Evolutionary conservation across 2,329 filamentous ascomycete species (phyloP).

Genomic region (Pleochaeta shiraiana): DNA sequence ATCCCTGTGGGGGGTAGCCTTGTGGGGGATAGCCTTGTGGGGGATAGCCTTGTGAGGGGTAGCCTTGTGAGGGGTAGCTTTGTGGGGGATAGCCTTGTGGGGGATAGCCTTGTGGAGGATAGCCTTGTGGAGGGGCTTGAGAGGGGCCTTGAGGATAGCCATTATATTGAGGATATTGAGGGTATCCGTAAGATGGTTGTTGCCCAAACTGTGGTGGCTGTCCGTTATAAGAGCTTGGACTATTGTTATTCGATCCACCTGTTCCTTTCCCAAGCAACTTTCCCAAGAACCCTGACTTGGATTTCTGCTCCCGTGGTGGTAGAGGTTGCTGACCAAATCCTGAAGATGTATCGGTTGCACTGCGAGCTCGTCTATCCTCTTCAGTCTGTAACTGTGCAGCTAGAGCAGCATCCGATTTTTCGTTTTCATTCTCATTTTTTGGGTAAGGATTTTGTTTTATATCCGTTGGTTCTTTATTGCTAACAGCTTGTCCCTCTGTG

Average conservation of each 20-base stretch:
- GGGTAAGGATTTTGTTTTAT: not conserved
- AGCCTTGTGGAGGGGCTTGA: slow-evolving; percentile 16
- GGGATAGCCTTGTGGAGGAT: slow-evolving; percentile 18
- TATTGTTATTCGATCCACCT: slow-evolving; percentile 6
- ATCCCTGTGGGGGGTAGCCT: not conserved
- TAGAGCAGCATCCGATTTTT: slow-evolving; percentile 37
- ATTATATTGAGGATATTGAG: slow-evolving; percentile 7
- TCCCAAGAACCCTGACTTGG: slow-evolving; percentile 1
- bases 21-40: slow-evolving; percentile 15
- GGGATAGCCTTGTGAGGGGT: slow-evolving; percentile 19
- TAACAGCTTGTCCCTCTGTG: slow-evolving; percentile 7
- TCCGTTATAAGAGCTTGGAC: slow-evolving; percentile 14
- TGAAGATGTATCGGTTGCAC: slow-evolving; percentile 5
- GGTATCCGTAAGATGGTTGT: slow-evolving; percentile 14
- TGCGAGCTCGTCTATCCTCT: slow-evolving; percentile 41
- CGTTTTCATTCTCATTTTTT: not conserved
- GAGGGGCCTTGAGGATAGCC: slow-evolving; percentile 17
- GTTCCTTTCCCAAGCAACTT: not conserved
- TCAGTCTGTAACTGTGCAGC: slow-evolving; percentile 66
- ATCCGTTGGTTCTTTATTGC: not conserved
- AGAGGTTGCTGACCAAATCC: not conserved
- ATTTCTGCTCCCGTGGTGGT: slow-evolving; percentile 1
- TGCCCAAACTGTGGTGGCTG: slow-evolving; percentile 13
- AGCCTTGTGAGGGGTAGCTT: slow-evolving; percentile 10
- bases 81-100: slow-evolving; percentile 11